Evolutionary conservation across 345 rosid species (phyloP), one percentile per base, ranked within the genome.

Genomic region (Eutrema heterophyllum): DNA sequence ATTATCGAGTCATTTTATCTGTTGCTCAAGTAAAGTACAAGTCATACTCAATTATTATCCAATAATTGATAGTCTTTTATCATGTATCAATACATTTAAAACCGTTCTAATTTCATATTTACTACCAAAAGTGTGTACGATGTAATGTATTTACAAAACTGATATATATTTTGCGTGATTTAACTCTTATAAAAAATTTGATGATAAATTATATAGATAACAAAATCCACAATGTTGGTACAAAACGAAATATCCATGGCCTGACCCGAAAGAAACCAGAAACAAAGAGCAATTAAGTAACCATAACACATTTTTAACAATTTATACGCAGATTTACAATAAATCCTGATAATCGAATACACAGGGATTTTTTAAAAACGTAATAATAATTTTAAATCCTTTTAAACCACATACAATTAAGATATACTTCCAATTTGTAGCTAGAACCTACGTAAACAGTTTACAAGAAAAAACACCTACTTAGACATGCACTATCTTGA

Each of bases 401-500:
- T 50, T 16, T 15, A 7, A 50, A 51, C 9, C 27, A 15, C 13
- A 68, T 7, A 16, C 30, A 64, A 18, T 18, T 46, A 64, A 21
- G 7, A 51, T 9, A 21, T 2, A n/a, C 7, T 41, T 2, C 35
- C 33, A 55, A 45, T 50, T 2, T 50, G 33, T 50, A 61, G 58
- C 26, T 36, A 56, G 24, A 18, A 56, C 21, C 59, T 57, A 48
- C 12, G 51, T n/a, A 32, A 12, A 6, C 64, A 44, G 9, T 21
- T 41, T 15, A 36, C 52, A 4, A 1, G 0, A 12, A 24, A 61
- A 21, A 14, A 62, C 16, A 18, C 14, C 52, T 29, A 63, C 63
- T 5, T 32, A 16, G 32, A 64, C 71, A 64, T 53, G 58, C 71
- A 65, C 65, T 62, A 52, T 44, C 33, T 30, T 13, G 24, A 44